Base-by-base conservation (phyloP, 257 asterid species). In the Jacaranda copaia region DNA sequence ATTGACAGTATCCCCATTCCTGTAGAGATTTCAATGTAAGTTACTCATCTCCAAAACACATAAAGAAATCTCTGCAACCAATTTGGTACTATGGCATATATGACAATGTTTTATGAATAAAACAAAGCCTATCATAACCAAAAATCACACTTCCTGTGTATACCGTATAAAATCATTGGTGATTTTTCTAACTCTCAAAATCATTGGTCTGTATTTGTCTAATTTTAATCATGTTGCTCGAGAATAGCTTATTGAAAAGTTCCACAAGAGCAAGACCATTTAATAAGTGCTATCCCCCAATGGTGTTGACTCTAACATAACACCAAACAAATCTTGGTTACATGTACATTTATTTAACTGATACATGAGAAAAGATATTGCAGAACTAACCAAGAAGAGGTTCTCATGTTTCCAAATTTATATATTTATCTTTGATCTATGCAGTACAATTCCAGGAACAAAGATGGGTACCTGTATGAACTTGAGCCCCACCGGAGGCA, bases 191-290 rank as follows among this genome's bases (percentile, higher is more conserved):
- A 25, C 32, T 25, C 32, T 25, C 32, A 25, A 25, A 25, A 25
- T 25, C 32, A 25, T 25, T 25, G 32, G 32, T 25, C 32, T 2
- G 6, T 42, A 42, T 42, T 15, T 53, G 40, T 5, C 53, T 13
- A 46, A 42, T 57, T 18, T 56, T 42, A 20, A 68, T 25, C 55
- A 45, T 20, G 13, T 58, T 20, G 46, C 43, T 45, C 16, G 7
- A 73, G 38, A 8, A 25, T 14, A 60, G 46, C 20, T 35, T 59
- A 42, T 10, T 19, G 77, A 73, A 25, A 59, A 35, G 49, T 59
- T 43, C 20, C 32, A n/a, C 8, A 53, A 70, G 64, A 36, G 75
- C 63, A n/a, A 70, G 48, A 70, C n/a, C 10, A 69, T 69, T 25
- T 69, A 69, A 25, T 36, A 52, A 68, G 64, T 36, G 63, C 43